A percentile compares a stretch with the other conserved stretches of the same genome.
Conservation (phyloP, 78 protist genomes). For the Dictyostelium citrinum region DNA sequence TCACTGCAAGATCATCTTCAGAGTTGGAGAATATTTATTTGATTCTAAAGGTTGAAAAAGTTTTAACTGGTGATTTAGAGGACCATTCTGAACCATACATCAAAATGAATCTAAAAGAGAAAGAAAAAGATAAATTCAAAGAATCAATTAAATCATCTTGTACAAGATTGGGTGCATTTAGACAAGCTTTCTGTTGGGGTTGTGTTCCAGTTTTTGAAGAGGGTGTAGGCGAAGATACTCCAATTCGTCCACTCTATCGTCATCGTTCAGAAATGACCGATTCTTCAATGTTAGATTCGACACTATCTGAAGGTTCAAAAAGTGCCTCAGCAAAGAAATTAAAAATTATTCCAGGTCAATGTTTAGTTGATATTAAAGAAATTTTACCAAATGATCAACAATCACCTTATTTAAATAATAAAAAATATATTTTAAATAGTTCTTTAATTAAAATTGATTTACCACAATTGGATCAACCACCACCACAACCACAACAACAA, state of each 20-base stretch:
- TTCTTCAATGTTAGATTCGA: conserved; percentile 38
- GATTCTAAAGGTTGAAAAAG: conserved; percentile 48
- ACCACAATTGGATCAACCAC: neutral
- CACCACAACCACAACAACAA: neutral
- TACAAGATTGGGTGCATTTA: conserved; percentile 33
- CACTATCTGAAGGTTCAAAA: conserved; percentile 40
- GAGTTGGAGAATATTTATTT: conserved; percentile 51
- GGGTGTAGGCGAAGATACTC: conserved; percentile 60
- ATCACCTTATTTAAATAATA: neutral
- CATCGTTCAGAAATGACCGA: conserved; percentile 41
- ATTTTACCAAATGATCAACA: neutral
- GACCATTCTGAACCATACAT: conserved; percentile 72
- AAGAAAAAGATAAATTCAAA: conserved; percentile 57
- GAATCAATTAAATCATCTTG: conserved; percentile 24
- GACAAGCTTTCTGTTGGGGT: conserved; percentile 78
- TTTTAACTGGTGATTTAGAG: conserved; percentile 57
- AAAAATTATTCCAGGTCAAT: conserved; percentile 57
- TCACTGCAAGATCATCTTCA: conserved; percentile 5
- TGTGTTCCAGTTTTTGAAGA: conserved; percentile 62
- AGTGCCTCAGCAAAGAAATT: conserved; percentile 53
- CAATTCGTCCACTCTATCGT: conserved; percentile 41
- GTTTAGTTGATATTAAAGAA: conserved; percentile 41
- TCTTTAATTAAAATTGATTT: conserved; percentile 3
- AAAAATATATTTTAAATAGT: conserved; percentile 22
- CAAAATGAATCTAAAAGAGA: conserved; percentile 31